Base-by-base conservation (phyloP, 768 basidiomycete genomes). In the Lentinus brumalis region DNA sequence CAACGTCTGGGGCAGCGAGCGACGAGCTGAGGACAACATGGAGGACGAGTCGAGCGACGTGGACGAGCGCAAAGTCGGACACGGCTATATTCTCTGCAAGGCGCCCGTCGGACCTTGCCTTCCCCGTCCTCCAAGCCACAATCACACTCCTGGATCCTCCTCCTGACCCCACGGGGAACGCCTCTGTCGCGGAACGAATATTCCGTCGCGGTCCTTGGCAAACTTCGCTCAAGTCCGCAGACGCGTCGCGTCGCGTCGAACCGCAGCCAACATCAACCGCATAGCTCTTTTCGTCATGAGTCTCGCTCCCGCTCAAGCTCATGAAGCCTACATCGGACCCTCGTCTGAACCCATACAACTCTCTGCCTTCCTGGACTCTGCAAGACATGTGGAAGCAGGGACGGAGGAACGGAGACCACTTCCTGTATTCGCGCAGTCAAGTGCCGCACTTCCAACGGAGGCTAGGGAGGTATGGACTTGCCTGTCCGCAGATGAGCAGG, bases 301-400 rank as follows among this genome's bases (percentile, higher is more conserved):
- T 45, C 45, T 67, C 40, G 62, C 66, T 15, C 66, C 64, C 44
- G 66, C 57, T 10, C 67, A 69, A 45, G 65, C 63, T 14, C 66
- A 68, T 57, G 71, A 72, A 54, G 56, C 69, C 2, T 64, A 67
- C 50, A 62, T 70, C 50, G 71, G 71, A 5, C 71, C 71, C 9
- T 40, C 66, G 2, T 72, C 77, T 11, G 71, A 75, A 49, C 65
- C 56, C 18, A 63, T 78, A 30, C 39, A 70, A 18, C 57, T 76
- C n/a, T 50, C 59, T 4, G 61, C 60, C 1, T 77, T 78, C 60
- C 31, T 75, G 6, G 45, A 66, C 5, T n/a, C 56, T 8, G 62
- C 67, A 10, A 31, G 38, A 6, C 49, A 68, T 14, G 26, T 63
- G 31, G 44, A 62, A 39, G 41, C 57, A 5, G 58, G 59, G 15